Base-by-base conservation (phyloP, 805 yeast species). In the Zygotorulaspora chibaensis region DNA sequence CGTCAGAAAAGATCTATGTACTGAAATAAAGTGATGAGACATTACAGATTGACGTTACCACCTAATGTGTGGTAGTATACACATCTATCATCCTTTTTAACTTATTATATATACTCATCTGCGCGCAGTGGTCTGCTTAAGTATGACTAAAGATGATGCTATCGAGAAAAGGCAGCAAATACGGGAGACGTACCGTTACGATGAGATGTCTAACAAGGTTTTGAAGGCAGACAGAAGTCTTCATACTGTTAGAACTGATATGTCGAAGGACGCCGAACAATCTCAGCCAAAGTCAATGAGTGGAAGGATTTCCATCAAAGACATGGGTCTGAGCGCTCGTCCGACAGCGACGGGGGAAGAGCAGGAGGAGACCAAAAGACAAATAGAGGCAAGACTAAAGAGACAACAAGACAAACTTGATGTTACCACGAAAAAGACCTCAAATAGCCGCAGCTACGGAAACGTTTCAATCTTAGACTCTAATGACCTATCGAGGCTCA, bases 151-250 rank as follows among this genome's bases (percentile, higher is more conserved):
- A 9, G 33, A 46, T 17, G 44, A 45, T 23, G 42, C 25, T 2
- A 40, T 50, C 18, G 58, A 56, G 10, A 46, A 44, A 17, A 47
- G 41, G 27, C 48, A 55, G 38, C 58, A 57, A 43, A 61, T 64
- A 20, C 56, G 55, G 30, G 65, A 64, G 61, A 51, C 62, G 5
- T 82, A 81, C 63, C 74, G 80, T 53, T 79, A 81, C 55, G 84
- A 81, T 61, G 86, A 79, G 59, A 83, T 87, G 89, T 76, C 95
- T 41, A 84, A 82, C 55, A 82, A 82, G 69, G 91, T 87, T 50
- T 72, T 82, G 25, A 68, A 74, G 51, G 77, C 75, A 50, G 87
- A 83, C 59, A 70, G 73, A 49, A 63, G 81, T 41, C 67, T 79
- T 31, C 61, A 77, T 41, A 74, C 75, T 40, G 65, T 59, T 49